A percentile compares a stretch with the other conserved stretches of the same genome.
These are phyloP conservation scores for Geranomyces variabilis DNA, from an alignment of 192 early-diverging fungal species.

Conservation along the genomic window DNA sequence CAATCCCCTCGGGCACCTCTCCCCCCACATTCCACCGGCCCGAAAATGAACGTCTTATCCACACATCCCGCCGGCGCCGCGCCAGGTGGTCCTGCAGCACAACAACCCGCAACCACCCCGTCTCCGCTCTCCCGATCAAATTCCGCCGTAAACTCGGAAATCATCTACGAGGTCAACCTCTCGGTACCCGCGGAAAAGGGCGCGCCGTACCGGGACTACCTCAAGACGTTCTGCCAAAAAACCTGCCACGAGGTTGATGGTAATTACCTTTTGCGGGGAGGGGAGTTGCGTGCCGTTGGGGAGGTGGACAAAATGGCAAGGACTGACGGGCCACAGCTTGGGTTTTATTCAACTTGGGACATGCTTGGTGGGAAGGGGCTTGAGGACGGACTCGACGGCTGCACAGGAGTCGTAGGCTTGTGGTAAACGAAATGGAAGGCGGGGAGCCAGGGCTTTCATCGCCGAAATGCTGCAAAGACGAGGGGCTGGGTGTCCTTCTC, in stretches of 20 bases:
- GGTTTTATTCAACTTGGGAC: too few species aligned
- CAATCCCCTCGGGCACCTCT: too few species aligned
- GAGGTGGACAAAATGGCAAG: not conserved
- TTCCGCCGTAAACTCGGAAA: slow-evolving; percentile 35
- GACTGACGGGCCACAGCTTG: too few species aligned
- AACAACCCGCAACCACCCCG: not conserved
- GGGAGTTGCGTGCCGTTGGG: not conserved
- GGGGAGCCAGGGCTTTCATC: too few species aligned
- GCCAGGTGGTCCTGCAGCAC: not conserved
- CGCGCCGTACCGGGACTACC: slow-evolving; percentile 52
- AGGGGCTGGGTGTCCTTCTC: too few species aligned
- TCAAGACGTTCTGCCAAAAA: slow-evolving; percentile 45
- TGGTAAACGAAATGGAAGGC: too few species aligned
- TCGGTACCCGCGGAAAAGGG: slow-evolving; percentile 55
- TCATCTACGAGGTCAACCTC: slow-evolving; percentile 61
- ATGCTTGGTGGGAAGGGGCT: too few species aligned
- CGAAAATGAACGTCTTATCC: not conserved
- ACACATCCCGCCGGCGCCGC: not conserved
- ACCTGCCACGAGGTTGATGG: slow-evolving; percentile 32
- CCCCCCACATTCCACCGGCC: too few species aligned
- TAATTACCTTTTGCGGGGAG: not conserved
- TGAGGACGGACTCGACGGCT: too few species aligned
- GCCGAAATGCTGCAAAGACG: too few species aligned
- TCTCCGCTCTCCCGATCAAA: slow-evolving; percentile 24
- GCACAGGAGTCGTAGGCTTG: too few species aligned